These are phyloP conservation scores for Leishmania martiniquensis DNA, from an alignment of 208 protist genomes.

Conservation along the genomic window DNA sequence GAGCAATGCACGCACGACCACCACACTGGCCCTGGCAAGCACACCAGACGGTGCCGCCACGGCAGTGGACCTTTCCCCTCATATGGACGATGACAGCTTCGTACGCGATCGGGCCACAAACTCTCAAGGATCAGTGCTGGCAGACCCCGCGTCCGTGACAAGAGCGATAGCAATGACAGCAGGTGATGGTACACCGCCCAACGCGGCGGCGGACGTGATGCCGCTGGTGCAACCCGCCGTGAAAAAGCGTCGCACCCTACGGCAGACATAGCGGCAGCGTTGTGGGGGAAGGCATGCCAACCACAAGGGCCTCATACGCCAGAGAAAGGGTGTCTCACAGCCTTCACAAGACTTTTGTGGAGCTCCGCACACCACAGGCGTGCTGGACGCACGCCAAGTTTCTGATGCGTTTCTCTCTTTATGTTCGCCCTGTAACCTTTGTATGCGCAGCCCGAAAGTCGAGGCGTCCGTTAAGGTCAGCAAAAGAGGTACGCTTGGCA, in stretches of 20 bases:
- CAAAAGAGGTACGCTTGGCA: not conserved
- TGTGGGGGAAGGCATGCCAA: not conserved
- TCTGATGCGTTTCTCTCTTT: not conserved
- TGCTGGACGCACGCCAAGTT: not conserved
- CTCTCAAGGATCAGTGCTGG: conserved; percentile 31
- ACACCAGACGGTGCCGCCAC: not conserved
- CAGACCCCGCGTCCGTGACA: conserved; percentile 24
- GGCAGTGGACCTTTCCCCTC: conserved; percentile 5
- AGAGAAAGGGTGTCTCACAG: not conserved
- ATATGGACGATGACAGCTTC: conserved; percentile 14
- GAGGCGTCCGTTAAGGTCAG: not conserved
- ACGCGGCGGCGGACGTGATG: conserved; percentile 15
- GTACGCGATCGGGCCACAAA: conserved; percentile 16
- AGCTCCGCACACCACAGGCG: not conserved
- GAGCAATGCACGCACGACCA: conserved; percentile 27
- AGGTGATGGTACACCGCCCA: conserved; percentile 13
- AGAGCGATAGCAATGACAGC: conserved; percentile 22
- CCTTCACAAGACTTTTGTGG: not conserved
- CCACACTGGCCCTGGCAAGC: conserved; percentile 4
- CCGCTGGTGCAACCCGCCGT: conserved; percentile 47
- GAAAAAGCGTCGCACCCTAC: conserved; percentile 84
- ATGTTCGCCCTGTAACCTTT: not conserved
- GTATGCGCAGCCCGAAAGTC: conserved; percentile 1
- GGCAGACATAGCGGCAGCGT: conserved; percentile 50
- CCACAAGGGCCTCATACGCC: not conserved